Evolutionary conservation across 306 rosid genomes (phyloP).

Genomic region (Morella rubra): DNA sequence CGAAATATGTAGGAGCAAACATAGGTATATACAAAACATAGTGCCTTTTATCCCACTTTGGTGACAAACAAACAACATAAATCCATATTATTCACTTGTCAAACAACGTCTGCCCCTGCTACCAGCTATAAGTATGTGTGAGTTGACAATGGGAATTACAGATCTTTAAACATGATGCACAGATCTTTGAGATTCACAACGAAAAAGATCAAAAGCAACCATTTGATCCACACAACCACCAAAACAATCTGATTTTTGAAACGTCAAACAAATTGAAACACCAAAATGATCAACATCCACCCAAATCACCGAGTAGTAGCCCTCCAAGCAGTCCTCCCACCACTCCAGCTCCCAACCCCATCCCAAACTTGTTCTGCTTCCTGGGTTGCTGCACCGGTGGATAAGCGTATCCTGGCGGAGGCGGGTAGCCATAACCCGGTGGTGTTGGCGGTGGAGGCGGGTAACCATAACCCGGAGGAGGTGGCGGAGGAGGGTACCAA

Average conservation of each 20-base stretch:
- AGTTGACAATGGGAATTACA: neutral
- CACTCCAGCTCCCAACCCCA: conserved; percentile 85
- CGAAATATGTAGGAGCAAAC: no score
- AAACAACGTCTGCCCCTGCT: neutral
- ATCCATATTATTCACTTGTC: no score
- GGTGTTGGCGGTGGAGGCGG: conserved; percentile 31
- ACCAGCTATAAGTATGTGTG: neutral
- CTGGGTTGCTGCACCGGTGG: conserved; percentile 38
- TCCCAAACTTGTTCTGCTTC: conserved; percentile 53
- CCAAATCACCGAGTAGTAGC: conserved; percentile 42
- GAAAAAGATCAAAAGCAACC: neutral
- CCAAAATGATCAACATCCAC: conserved; percentile 36
- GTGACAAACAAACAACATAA: no score
- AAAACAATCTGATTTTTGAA: neutral
- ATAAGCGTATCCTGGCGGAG: conserved; percentile 43
- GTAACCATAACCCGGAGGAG: conserved; percentile 30
- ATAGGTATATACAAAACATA: no score
- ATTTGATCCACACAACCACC: neutral
- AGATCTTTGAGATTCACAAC: no score
- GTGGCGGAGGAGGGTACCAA: conserved; percentile 12
- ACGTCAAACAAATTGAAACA: neutral
- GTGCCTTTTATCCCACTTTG: no score
- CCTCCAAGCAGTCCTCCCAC: conserved; percentile 79
- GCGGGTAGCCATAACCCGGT: conserved; percentile 21
- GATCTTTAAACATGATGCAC: neutral